Base-by-base conservation (phyloP, 1,139 yeast genomes). In the Blastobotrys capitulatus region DNA sequence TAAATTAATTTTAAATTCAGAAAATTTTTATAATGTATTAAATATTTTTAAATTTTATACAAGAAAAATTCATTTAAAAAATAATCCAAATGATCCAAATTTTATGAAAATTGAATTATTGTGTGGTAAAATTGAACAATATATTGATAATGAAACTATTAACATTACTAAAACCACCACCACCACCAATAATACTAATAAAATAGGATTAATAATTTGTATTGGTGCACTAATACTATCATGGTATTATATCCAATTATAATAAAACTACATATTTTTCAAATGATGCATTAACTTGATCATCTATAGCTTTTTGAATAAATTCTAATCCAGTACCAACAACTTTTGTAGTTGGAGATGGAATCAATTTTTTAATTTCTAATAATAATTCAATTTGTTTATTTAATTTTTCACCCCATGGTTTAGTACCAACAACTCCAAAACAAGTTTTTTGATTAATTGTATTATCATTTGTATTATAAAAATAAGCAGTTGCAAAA, bases 71-170 rank as follows among this genome's bases (percentile, higher is more conserved):
- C 95, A 92, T 67, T 84, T 81, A 56, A 81, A 82, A 66, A 79
- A 92, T 48, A 75, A 79, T 6, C 94, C 90, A 34, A 72, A 75
- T 38, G 97, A 92, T 70, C 95, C 96, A 57, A 86, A 86, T 70
- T 94, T 87, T 69, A 74, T 92, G 64, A 78, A 81, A 55, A 79
- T 94, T 55, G 95, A 94, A 56, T 79, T 88, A 56, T 79, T 80
- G 57, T 86, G 96, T 66, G 96, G 95, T 47, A 86, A 86, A 67
- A 79, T 89, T 57, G 95, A 87, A 62, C 94, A 85, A 68, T 83
- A 80, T 66, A 83, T 90, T 61, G 96, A 90, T 50, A 64, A 66
- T 49, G 66, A 70, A 51, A 44, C 54, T 13, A 48, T 54, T 2
- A 51, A 48, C 7, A 51, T 51, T 2, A 48, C 56, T 1, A 47